Evolutionary conservation across 495 filamentous ascomycete species (phyloP).

Genomic region (Xylaria nigripes): DNA sequence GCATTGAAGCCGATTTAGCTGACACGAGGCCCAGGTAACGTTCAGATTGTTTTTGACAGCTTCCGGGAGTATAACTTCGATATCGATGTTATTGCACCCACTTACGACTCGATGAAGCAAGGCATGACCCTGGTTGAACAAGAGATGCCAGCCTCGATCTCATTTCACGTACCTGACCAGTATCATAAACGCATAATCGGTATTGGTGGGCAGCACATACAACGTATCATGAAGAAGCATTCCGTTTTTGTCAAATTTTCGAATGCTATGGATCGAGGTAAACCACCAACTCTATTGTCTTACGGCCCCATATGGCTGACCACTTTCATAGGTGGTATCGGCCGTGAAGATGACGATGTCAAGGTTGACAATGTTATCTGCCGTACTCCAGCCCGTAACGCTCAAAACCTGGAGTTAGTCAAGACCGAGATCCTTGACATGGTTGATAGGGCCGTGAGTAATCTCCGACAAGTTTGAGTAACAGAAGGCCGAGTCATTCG

Average conservation of each 20-base stretch:
- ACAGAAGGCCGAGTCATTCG: not conserved
- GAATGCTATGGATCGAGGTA: slow-evolving; percentile 92
- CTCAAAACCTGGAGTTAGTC: slow-evolving; percentile 89
- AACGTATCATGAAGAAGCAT: slow-evolving; percentile 99
- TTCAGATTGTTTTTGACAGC: slow-evolving; percentile 97
- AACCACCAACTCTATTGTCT: not conserved
- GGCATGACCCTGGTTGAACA: slow-evolving; percentile 90
- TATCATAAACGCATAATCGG: slow-evolving; percentile 99
- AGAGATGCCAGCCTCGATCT: slow-evolving; percentile 98
- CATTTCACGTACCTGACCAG: slow-evolving; percentile 98
- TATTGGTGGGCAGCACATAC: slow-evolving; percentile 96
- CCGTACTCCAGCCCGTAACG: slow-evolving; percentile 92
- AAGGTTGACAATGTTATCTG: slow-evolving; percentile 99
- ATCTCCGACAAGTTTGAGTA: slow-evolving; percentile 7
- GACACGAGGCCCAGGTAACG: slow-evolving; percentile 52
- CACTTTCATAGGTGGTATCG: slow-evolving; percentile 56
- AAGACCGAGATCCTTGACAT: slow-evolving; percentile 99
- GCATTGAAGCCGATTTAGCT: slow-evolving; percentile 7
- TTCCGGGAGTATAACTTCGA: slow-evolving; percentile 99
- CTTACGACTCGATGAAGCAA: slow-evolving; percentile 86
- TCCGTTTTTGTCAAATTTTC: slow-evolving; percentile 99
- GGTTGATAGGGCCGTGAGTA: slow-evolving; percentile 83
- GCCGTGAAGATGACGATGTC: slow-evolving; percentile 92
- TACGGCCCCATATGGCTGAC: not conserved
- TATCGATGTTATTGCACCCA: slow-evolving; percentile 87